Evolutionary conservation across 2,329 filamentous ascomycete species (phyloP).

Genomic region (Epichloe festucae): DNA sequence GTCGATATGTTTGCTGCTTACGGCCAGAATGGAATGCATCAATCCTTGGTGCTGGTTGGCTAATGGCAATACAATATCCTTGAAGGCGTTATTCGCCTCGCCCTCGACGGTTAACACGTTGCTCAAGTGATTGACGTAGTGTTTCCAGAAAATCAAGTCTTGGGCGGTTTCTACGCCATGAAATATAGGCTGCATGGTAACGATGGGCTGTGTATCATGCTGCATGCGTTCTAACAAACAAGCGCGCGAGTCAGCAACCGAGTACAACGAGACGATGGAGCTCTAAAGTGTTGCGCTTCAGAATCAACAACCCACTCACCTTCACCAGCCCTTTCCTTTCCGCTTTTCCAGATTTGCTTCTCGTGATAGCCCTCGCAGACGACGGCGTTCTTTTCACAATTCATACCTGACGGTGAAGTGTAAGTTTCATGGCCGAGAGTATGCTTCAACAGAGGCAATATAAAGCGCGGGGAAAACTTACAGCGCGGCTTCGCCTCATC

Average conservation of each 20-base stretch:
- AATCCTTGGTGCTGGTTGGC: slow-evolving; percentile 67
- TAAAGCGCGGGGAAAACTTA: slow-evolving; percentile 18
- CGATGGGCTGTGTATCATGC: slow-evolving; percentile 35
- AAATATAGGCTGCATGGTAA: slow-evolving; percentile 55
- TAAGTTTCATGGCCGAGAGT: neutral
- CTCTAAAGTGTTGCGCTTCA: neutral
- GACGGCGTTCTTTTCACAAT: slow-evolving; percentile 88
- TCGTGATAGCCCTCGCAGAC: slow-evolving; percentile 84
- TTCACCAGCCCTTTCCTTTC: slow-evolving; percentile 63
- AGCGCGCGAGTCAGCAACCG: neutral
- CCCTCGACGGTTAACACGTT: slow-evolving; percentile 71
- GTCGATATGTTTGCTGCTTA: slow-evolving; percentile 67
- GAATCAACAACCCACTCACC: slow-evolving; percentile 28
- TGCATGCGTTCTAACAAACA: slow-evolving; percentile 31
- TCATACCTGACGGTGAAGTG: slow-evolving; percentile 44
- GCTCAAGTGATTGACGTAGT: slow-evolving; percentile 71
- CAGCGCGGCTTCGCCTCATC: slow-evolving; percentile 56
- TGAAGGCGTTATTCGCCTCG: slow-evolving; percentile 73
- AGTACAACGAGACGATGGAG: neutral
- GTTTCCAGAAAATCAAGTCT: slow-evolving; percentile 68
- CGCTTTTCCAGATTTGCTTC: slow-evolving; percentile 77
- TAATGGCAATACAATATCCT: slow-evolving; percentile 70
- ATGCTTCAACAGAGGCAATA: neutral
- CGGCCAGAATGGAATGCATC: slow-evolving; percentile 80
- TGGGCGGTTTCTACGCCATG: slow-evolving; percentile 68